phyloP scores from a whole-genome alignment of 1,139 yeast genomes.

The Pneumocystis oryctolagi region DNA sequence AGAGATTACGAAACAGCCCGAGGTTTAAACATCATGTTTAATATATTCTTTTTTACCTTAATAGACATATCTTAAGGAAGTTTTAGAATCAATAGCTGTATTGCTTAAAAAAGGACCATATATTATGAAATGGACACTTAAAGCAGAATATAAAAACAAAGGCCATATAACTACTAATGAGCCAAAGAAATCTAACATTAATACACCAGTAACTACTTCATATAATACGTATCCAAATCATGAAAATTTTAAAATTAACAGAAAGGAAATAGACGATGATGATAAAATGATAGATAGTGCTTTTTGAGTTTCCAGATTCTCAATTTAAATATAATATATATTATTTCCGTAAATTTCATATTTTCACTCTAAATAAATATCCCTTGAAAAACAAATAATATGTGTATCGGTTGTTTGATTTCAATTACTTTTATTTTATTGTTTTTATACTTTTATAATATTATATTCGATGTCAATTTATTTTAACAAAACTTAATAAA shows the following conservation, averaged over 20 bases:
- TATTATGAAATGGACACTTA: conserved; percentile 76
- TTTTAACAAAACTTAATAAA: background rate
- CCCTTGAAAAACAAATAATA: background rate
- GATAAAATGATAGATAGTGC: background rate
- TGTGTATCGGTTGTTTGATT: too few relatives aligned
- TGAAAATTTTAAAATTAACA: background rate
- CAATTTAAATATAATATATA: background rate
- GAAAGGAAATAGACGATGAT: background rate
- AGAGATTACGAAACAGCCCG: conserved; percentile 93
- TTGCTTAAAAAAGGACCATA: conserved; percentile 91
- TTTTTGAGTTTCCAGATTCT: background rate
- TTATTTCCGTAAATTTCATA: background rate
- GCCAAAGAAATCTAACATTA: background rate
- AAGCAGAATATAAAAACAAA: conserved; percentile 30
- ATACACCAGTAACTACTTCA: background rate
- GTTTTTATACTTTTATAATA: background rate
- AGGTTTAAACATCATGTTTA: conserved; percentile 25
- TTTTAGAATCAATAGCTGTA: conserved; percentile 76
- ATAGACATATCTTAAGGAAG: conserved; percentile 61
- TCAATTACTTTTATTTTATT: background rate
- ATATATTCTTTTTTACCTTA: background rate
- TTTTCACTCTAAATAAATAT: background rate
- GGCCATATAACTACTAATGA: background rate
- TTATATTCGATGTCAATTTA: background rate
- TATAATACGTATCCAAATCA: background rate